Evolutionary conservation across 257 asterid genomes (phyloP).

Genomic region (Jaltomata sinuosa): DNA sequence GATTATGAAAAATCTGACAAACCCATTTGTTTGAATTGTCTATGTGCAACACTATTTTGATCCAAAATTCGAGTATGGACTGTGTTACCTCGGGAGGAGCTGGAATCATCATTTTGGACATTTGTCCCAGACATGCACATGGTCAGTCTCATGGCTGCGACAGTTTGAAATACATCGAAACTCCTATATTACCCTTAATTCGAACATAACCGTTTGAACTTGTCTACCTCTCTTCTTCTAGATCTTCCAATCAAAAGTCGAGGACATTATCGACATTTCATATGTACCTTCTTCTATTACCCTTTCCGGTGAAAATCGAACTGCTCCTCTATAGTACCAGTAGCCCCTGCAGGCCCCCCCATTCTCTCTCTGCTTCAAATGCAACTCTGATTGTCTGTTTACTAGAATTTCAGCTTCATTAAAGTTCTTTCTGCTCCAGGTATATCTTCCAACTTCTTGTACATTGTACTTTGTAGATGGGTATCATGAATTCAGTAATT

Average conservation of each 20-base stretch:
- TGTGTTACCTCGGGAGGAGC: too few relatives aligned
- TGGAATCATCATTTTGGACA: too few relatives aligned
- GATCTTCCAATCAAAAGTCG: not conserved
- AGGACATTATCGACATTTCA: not conserved
- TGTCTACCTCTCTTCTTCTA: not conserved
- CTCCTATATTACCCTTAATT: not conserved
- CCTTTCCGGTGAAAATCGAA: not conserved
- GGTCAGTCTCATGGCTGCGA: too few relatives aligned
- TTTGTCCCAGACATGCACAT: too few relatives aligned
- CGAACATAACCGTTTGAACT: not conserved
- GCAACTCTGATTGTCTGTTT: not conserved
- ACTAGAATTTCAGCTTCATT: not conserved
- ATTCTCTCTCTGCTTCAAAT: not conserved
- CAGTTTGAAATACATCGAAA: not conserved
- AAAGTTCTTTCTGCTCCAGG: not conserved
- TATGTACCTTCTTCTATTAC: not conserved
- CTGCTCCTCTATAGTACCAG: not conserved
- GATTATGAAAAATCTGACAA: too few relatives aligned
- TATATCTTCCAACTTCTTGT: not conserved
- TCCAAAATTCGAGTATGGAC: too few relatives aligned
- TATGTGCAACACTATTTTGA: too few relatives aligned
- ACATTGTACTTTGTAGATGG: not conserved
- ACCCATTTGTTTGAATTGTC: too few relatives aligned
- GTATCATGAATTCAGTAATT: not conserved
- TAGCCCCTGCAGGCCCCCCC: not conserved